These are phyloP conservation scores for Aspergillus vadensis DNA, from an alignment of 2,329 filamentous ascomycete genomes.

Conservation along the genomic window DNA sequence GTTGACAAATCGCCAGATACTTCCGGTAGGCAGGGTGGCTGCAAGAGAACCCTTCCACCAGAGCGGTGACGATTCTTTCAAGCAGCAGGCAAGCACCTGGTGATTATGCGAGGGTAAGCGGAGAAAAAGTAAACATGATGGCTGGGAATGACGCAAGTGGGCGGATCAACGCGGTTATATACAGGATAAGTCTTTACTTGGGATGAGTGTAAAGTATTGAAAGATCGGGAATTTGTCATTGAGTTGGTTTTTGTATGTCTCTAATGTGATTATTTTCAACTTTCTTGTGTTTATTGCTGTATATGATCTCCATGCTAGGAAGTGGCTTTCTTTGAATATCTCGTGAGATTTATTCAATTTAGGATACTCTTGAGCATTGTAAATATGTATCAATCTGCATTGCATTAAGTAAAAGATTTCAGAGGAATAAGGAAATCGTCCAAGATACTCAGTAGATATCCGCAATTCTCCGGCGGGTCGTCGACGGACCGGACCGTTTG, in stretches of 20 bases:
- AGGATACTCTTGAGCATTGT: too few species aligned
- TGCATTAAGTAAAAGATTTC: neutral
- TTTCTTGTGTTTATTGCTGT: too few species aligned
- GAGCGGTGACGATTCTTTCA: neutral
- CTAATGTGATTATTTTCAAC: too few species aligned
- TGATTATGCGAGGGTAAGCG: neutral
- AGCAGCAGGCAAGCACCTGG: neutral
- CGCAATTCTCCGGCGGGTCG: neutral
- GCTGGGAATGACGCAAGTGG: neutral
- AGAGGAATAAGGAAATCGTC: neutral
- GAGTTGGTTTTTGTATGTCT: too few species aligned
- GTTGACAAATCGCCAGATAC: neutral
- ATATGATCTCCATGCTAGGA: too few species aligned
- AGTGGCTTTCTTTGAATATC: too few species aligned
- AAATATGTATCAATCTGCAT: too few species aligned
- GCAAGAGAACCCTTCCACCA: neutral
- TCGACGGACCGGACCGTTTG: neutral
- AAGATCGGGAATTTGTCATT: too few species aligned
- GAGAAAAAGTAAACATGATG: neutral
- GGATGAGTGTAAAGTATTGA: neutral
- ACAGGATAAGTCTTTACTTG: too few species aligned
- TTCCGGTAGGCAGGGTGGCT: neutral
- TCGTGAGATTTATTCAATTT: too few species aligned
- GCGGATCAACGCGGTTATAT: too few species aligned
- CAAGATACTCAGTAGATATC: neutral